Percentiles rank a stretch among this genome's conserved stretches.
Conservation (phyloP, 345 rosid genomes). For the Bruguiera sexangula region DNA sequence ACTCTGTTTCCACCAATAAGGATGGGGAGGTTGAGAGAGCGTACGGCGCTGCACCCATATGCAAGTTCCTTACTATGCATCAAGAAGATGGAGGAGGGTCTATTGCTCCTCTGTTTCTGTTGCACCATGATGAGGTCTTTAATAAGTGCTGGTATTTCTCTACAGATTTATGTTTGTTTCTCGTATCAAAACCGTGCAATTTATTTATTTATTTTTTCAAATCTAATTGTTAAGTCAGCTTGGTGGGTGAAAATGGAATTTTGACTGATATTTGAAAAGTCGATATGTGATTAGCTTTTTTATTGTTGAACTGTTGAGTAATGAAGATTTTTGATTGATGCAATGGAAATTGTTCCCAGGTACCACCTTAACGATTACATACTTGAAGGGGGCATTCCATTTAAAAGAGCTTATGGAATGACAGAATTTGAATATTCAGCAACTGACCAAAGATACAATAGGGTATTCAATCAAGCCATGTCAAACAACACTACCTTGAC, state of each 20-base stretch:
- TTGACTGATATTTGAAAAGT: too few relatives aligned
- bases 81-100: constrained; percentile 30
- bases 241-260: too few relatives aligned
- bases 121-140: constrained; percentile 40
- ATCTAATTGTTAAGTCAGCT: too few relatives aligned
- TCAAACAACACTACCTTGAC: constrained; percentile 23
- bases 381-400: constrained; percentile 38
- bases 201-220: too few relatives aligned
- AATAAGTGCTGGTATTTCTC: constrained; percentile 38
- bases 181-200: neutral
- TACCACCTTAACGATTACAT: constrained; percentile 31
- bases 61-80: constrained; percentile 38
- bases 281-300: too few relatives aligned
- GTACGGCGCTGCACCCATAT: constrained; percentile 40
- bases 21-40: constrained; percentile 26
- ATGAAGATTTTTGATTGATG: neutral
- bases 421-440: constrained; percentile 21
- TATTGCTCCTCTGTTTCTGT: constrained; percentile 35
- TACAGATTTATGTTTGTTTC: constrained; percentile 3
- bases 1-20: neutral
- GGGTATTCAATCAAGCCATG: constrained; percentile 30
- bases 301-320: neutral
- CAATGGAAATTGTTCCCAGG: constrained; percentile 14
- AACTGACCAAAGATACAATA: constrained; percentile 30
- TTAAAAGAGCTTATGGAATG: constrained; percentile 32